Evolutionary conservation across 208 protist genomes (phyloP), one percentile per base, ranked within the genome.

Genomic region (Leishmania arabica): DNA sequence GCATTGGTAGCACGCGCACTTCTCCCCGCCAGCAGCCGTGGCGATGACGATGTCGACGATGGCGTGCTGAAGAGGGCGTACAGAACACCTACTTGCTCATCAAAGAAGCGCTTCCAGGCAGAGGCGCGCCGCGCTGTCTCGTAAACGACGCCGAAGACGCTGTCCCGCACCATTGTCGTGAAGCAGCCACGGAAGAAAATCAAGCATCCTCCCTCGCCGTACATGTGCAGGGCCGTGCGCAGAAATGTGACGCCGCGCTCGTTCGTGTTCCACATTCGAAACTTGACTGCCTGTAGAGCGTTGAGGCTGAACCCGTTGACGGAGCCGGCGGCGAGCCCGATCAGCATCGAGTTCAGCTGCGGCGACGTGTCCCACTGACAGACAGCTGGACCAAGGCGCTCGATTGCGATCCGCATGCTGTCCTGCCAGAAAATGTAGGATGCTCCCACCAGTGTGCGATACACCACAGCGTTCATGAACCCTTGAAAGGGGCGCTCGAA

Each of bases 341-440:
- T 92, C 27, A 92, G 58, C 73, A 96, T 85, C 45, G 92, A 93
- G 77, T 97, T 92, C 34, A 96, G 78, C 54, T 87, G 85, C n/a
- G 93, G 93, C 5, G 88, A 89, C 17, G 82, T 64, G 24, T 84
- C 83, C n/a, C 62, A 78, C 51, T 96, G 92, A 34, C 87, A 90
- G 58, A 19, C 78, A 0, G 76, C 68, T 19, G 93, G 95, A 11
- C 92, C 79, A 27, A 76, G 75, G 3, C 75, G 85, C 51, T 91
- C 81, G 78, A 98, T 92, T 37, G 91, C 90, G 17, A 96, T 89
- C 15, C 87, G 90, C 53, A 88, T 84, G 76, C 85, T 92, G 84
- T 98, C 93, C 68, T 98, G 95, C 90, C 90, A 98, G 77, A 98
- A 97, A 79, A 98, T 91, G 88, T 98, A 98, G 24, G 93, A 96